Conservation (phyloP, 768 basidiomycete genomes). For the Stropharia rugosoannulata region DNA sequence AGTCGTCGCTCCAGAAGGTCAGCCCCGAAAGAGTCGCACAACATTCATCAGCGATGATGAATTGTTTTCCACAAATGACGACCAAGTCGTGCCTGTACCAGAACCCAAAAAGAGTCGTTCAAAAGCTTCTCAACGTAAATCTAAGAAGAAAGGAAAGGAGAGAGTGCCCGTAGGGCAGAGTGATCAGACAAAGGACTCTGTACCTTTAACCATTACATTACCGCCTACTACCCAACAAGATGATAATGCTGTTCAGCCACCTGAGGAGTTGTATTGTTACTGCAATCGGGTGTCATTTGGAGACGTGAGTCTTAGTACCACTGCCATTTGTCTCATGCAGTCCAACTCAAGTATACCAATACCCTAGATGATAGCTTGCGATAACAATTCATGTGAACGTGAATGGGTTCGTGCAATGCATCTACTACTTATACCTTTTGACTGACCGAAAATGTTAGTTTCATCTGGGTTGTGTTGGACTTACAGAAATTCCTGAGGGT, state of each 20-base stretch:
- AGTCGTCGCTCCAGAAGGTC: slow-evolving; percentile 51
- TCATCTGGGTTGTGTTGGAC: slow-evolving; percentile 66
- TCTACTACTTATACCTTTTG: background rate
- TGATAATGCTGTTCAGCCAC: slow-evolving; percentile 12
- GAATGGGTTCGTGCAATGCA: slow-evolving; percentile 75
- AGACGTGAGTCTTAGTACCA: slow-evolving; percentile 48
- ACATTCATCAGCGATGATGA: slow-evolving; percentile 7
- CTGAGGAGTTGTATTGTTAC: slow-evolving; percentile 73
- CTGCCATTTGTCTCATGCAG: slow-evolving; percentile 7
- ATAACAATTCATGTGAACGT: slow-evolving; percentile 61
- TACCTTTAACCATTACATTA: slow-evolving; percentile 35
- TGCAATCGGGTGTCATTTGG: slow-evolving; percentile 82
- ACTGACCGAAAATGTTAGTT: slow-evolving; percentile 45
- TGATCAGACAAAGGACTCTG: slow-evolving; percentile 19
- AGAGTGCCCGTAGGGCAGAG: slow-evolving; percentile 20
- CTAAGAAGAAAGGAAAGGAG: slow-evolving; percentile 12
- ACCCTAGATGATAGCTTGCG: slow-evolving; percentile 83
- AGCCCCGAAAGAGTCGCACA: slow-evolving; percentile 32
- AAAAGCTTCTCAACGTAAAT: background rate
- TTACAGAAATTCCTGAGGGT: slow-evolving; percentile 56
- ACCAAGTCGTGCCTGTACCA: background rate
- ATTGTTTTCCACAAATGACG: background rate
- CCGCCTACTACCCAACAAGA: slow-evolving; percentile 23
- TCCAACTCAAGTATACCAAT: slow-evolving; percentile 11
- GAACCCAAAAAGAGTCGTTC: slow-evolving; percentile 7